Base-by-base conservation (phyloP, 768 basidiomycete species). In the Rhizopogon rudus region DNA sequence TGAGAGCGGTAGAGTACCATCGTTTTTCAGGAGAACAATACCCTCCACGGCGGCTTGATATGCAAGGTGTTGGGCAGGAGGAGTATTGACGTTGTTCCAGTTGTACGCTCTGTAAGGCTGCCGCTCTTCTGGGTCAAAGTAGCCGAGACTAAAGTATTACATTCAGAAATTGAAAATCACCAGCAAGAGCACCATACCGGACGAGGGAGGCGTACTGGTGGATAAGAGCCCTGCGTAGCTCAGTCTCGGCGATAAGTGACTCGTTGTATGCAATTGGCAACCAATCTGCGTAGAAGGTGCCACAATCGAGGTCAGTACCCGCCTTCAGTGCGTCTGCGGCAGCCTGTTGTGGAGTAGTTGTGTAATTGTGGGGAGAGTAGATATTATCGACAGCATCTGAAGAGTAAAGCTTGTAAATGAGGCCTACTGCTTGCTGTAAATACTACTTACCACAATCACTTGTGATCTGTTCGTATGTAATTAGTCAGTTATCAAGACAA, bases 1-100 rank as follows among this genome's bases (percentile, higher is more conserved):
- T 20, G 73, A 69, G 42, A 87, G 70, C 3, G 85, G 86, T 2
- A 88, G 70, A 6, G 75, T 76, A 13, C 77, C 79, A 54, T 84
- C 81, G 61, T 86, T 88, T 72, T 87, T 86, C 14, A 87, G 70
- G 6, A 87, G 71, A 16, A 81, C 81, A 3, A 83, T 74, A 20
- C 81, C 80, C 62, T 82, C 79, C 5, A 76, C 66, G 3, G 81
- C 81, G 28, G 78, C 80, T 51, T 72, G 70, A 61, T 79, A 68
- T 3, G 81, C 81, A 13, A 84, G 72, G 16, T 71, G 61, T 57
- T 79, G 79, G 1, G 81, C 75, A 7, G 63, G 48, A 3, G 76
- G 74, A 1, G 74, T 74, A 62, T 81, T 79, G 58, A 84, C 73
- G 54, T 78, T 73, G 5, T 69, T 64, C 75, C 77, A 82, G 39